Base-by-base conservation (phyloP, 139 green algal genomes). In the Chlorella sp. region DNA sequence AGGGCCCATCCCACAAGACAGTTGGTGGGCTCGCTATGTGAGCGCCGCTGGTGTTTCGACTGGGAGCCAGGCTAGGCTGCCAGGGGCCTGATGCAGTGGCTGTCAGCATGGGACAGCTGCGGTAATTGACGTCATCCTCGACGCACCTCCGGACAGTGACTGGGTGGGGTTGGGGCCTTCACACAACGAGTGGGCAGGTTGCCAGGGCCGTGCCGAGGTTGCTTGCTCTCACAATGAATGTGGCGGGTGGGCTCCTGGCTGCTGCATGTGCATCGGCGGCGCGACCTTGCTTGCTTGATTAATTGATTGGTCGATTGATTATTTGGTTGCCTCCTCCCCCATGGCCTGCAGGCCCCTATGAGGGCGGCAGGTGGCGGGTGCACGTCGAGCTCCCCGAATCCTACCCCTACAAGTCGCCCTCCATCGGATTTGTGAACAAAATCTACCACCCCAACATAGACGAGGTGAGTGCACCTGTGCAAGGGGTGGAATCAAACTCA, bases 401-500 rank as follows among this genome's bases (percentile, higher is more conserved):
- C 18, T 96, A 96, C 83, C 96, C 96, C n/a, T 98, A 98, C 93
- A 98, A 98, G 91, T 98, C 96, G 2, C 96, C 96, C 1, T 97
- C 96, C 53, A 99, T 99, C 61, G 98, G 87, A 4, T 99, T 99
- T 89, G 95, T 99, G 26, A 99, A 99, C 94, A 94, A 96, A 32
- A 99, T 99, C 66, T 99, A 97, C 93, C 98, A 99, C 90, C 98
- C 98, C 24, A 99, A 99, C 90, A 97, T 99, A 9, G 98, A 99
- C 90, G 97, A 99, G 91, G 95, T 91, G 94, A 57, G 88, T 5
- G 48, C 48, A 57, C 48, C n/a, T n/a, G n/a, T n/a, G n/a, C n/a
- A n/a, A n/a, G n/a, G n/a, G n/a, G n/a, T n/a, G n/a, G n/a, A n/a
- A n/a, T n/a, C n/a, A n/a, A n/a, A n/a, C n/a, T n/a, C n/a, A n/a